Evolutionary conservation across 2,329 filamentous ascomycete genomes (phyloP), one percentile per base, ranked within the genome.

Genomic region (Grosmannia huntii): DNA sequence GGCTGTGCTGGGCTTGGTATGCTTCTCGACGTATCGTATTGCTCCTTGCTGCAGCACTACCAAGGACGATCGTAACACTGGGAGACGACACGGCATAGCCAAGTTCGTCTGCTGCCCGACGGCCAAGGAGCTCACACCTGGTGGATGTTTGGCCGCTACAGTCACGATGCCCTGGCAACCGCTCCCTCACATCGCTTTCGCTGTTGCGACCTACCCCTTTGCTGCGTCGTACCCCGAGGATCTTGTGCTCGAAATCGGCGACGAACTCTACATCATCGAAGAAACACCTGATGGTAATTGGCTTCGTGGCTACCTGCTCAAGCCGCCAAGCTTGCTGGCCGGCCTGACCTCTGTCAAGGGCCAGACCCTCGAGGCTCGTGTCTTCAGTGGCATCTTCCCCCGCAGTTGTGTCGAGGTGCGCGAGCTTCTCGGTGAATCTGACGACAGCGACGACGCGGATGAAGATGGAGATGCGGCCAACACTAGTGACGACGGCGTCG

Each of bases 311-410:
- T 99, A 99, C 72, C 80, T 99, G 60, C 87, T 99, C 64, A 90
- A 94, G 62, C 92, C 94, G 56, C 94, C 94, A 23, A 96, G 90
- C 65, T 76, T 99, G 69, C 82, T 99, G 60, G 89, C 94, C 21
- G 94, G 92, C 53, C 76, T 99, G 69, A 97, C 90, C 12, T 92
- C 87, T 61, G 84, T 87, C 66, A 92, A 90, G 70, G 92, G 94
- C 53, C 90, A 96, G 71, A 95, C 91, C 0, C 83, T 97, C 36
- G 92, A 97, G 73, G 90, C 92, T 60, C 85, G 94, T 63, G 94
- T 99, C 60, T 99, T 97, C 70, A 96, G 91, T n/a, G 94, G 94
- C 66, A 95, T 99, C 67, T 99, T 99, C 68, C 94, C 94, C 12
- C 82, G 88, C 64, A 94, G 86, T 70, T 99, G 92, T 66, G 92